phyloP scores from a whole-genome alignment of 2,329 filamentous ascomycete species.

The Biscogniauxia sp. region DNA sequence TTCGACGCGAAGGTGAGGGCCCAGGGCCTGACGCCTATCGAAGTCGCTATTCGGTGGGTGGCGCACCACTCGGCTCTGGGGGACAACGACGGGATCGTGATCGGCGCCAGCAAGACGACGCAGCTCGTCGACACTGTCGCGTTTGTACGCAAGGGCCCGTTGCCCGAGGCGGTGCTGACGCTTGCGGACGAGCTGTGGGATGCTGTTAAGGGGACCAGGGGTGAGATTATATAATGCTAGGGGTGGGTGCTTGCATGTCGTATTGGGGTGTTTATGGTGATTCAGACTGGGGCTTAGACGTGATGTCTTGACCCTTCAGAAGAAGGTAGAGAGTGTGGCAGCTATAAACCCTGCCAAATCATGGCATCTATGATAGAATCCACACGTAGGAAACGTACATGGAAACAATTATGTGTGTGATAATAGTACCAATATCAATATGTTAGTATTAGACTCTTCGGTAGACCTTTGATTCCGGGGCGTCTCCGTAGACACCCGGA shows the following conservation, averaged over 20 bases:
- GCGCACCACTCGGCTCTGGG: conserved; percentile 31
- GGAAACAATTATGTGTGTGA: too few species aligned
- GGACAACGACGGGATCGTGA: conserved; percentile 31
- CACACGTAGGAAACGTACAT: too few species aligned
- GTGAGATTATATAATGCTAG: conserved; percentile 12
- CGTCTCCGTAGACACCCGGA: neutral
- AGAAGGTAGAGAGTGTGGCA: too few species aligned
- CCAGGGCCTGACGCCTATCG: conserved; percentile 27
- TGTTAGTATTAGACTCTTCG: too few species aligned
- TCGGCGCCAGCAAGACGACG: conserved; percentile 33
- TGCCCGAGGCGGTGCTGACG: conserved; percentile 25
- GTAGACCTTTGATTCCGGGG: neutral
- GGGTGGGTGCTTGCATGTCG: neutral
- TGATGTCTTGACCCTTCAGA: too few species aligned
- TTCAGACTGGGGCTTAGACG: too few species aligned
- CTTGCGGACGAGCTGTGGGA: conserved; percentile 24
- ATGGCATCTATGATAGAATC: too few species aligned
- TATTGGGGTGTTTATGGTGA: too few species aligned
- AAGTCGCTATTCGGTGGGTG: conserved; percentile 37
- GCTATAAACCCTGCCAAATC: too few species aligned
- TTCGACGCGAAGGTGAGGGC: conserved; percentile 29
- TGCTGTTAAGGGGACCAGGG: conserved; percentile 16
- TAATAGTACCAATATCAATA: too few species aligned
- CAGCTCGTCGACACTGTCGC: conserved; percentile 33
- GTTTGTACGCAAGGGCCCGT: conserved; percentile 31